Evolutionary conservation across 2,329 filamentous ascomycete genomes (phyloP).

Genomic region (Fusarium sp.): DNA sequence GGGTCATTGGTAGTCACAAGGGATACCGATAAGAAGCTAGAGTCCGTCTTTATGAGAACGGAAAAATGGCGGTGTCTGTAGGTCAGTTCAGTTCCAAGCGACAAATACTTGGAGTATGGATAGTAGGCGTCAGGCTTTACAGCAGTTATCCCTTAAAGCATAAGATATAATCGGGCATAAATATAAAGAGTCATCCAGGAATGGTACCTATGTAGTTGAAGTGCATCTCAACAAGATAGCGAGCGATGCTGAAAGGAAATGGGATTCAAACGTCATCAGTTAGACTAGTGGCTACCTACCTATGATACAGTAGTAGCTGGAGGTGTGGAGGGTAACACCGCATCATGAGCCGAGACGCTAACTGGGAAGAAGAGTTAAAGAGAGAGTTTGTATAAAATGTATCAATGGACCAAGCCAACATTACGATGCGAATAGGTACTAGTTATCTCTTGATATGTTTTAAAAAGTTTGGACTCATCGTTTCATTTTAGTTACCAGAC

Average conservation of each 20-base stretch:
- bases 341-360: conserved; percentile 18
- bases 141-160: neutral
- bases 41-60: neutral
- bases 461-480: neutral
- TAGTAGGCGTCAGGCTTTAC: neutral
- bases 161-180: neutral
- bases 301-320: neutral
- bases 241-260: conserved; percentile 6
- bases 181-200: neutral
- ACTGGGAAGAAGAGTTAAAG: neutral
- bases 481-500: neutral
- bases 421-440: neutral
- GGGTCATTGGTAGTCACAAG: conserved; percentile 24
- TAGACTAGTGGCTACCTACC: conserved; percentile 3
- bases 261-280: conserved; percentile 22
- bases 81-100: neutral
- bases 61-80: conserved; percentile 4
- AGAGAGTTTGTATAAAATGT: neutral
- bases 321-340: conserved; percentile 22
- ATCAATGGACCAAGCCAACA: neutral
- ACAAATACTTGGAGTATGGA: neutral
- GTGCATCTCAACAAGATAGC: neutral
- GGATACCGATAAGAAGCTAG: conserved; percentile 8
- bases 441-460: neutral
- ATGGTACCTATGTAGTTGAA: neutral